Evolutionary conservation across 1,284 basidiomycete genomes (phyloP), one percentile per base, ranked within the genome.

Genomic region (Cryptococcus sp.): DNA sequence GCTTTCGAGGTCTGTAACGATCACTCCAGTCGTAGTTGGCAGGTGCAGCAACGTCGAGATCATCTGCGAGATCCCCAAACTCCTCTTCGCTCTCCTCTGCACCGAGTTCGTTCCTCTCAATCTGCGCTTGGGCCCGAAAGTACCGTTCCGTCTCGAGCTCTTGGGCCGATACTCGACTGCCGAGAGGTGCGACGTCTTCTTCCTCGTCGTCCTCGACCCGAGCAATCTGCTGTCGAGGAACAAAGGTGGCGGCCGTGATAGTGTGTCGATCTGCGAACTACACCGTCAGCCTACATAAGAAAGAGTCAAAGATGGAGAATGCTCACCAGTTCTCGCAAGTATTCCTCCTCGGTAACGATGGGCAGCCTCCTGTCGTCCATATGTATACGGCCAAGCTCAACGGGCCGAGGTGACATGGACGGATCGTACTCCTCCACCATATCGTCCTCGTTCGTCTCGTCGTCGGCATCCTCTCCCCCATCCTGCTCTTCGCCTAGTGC

Each of bases 1-100:
- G 95, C 71, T 98, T 99, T 40, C 95, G 80, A n/a, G 95, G 93
- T 25, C 95, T 81, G 65, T 95, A 98, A 74, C 97, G 94, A 78
- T 98, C 95, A 75, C 94, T 90, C 94, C 94, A 98, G 61, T 90
- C 88, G 72, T 98, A 97, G 3, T 84, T 83, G 38, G 58, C 53
- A 33, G 62, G 60, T 22, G 56, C 50, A 6, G 47, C 46, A 5
- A 57, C 33, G n/a, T 60, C 62, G 26, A 68, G 49, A 7, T 57
- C 63, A 61, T 95, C 92, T 58, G 97, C 93, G 49, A 97, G 78
- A 54, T 95, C 90, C 57, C 84, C 85, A 60, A 71, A 69, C 48
- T 71, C 69, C 43, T 90, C 88, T 11, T 90, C 89, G 63, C 89
- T 86, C 3, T 72, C 67, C 38, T 62, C 60, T 25, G 63, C 65